A percentile compares a stretch with the other conserved stretches of the same genome.
Evolutionary conservation across 495 filamentous ascomycete genomes (phyloP).

Genomic region (Aspergillus homomorphus): DNA sequence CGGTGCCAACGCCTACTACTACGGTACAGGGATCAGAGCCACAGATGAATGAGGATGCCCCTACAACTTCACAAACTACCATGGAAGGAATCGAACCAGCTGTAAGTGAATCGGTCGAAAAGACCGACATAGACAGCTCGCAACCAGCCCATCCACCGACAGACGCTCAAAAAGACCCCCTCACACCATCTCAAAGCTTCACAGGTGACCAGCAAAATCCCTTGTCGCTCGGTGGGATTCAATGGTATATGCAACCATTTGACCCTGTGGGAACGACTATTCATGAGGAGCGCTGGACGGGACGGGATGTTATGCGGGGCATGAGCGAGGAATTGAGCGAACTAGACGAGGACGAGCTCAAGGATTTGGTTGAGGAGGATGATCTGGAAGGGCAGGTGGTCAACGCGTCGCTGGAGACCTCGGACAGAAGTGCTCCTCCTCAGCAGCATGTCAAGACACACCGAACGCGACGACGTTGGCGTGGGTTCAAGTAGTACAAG

Average conservation of each 20-base stretch:
- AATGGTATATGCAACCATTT: slow-evolving; percentile 86
- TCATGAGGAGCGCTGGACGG: slow-evolving; percentile 74
- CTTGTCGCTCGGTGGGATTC: slow-evolving; percentile 69
- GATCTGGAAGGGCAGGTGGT: slow-evolving; percentile 30
- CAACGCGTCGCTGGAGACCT: slow-evolving; percentile 8
- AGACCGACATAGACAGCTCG: slow-evolving; percentile 36
- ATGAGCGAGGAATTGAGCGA: slow-evolving; percentile 87
- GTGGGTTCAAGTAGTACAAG: slow-evolving; percentile 29
- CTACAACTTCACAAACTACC: slow-evolving; percentile 10
- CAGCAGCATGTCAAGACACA: slow-evolving; percentile 29
- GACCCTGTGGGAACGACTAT: slow-evolving; percentile 74
- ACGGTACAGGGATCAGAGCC: background rate
- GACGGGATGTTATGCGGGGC: slow-evolving; percentile 67
- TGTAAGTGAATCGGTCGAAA: slow-evolving; percentile 18
- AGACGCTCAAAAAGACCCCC: slow-evolving; percentile 24
- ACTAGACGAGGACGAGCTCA: slow-evolving; percentile 82
- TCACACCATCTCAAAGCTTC: slow-evolving; percentile 46
- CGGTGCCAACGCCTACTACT: background rate
- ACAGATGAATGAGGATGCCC: slow-evolving; percentile 1
- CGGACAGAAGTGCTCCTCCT: background rate
- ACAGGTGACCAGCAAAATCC: slow-evolving; percentile 52
- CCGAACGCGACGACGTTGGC: slow-evolving; percentile 40
- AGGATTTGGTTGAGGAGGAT: slow-evolving; percentile 54
- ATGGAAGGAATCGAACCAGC: slow-evolving; percentile 11
- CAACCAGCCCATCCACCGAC: slow-evolving; percentile 32